Conservation (phyloP, 78 protist genomes). For the Chrysochromulina parva region DNA sequence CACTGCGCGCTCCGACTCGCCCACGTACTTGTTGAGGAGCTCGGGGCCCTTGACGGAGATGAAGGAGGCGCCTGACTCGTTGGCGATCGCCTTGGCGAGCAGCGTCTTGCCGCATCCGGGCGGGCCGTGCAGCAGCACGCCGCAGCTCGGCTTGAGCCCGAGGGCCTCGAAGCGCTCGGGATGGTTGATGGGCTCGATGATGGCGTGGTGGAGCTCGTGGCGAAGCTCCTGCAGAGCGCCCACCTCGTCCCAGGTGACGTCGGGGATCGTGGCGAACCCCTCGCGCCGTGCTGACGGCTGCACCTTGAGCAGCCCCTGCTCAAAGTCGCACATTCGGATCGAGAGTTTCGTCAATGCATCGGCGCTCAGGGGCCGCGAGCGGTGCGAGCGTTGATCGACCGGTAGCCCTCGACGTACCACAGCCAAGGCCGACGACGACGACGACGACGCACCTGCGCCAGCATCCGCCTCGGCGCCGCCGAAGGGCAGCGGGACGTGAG, state of each 20-base stretch:
- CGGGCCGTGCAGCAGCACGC: constrained; percentile 93
- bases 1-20: constrained; percentile 98
- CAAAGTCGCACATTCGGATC: constrained; percentile 83
- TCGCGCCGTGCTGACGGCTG: constrained; percentile 93
- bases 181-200: not conserved
- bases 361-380: not conserved
- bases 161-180: constrained; percentile 21
- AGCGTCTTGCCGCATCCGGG: constrained; percentile 99
- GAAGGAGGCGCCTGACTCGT: constrained; percentile 81
- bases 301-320: constrained; percentile 78
- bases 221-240: constrained; percentile 84
- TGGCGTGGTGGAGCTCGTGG: constrained; percentile 57
- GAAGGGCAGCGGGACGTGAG: too few relatives aligned
- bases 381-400: too few relatives aligned
- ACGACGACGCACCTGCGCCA: not conserved
- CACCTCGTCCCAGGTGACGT: constrained; percentile 95
- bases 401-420: not conserved
- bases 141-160: constrained; percentile 38
- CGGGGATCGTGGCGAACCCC: constrained; percentile 92
- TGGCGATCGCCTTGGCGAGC: constrained; percentile 86
- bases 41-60: constrained; percentile 98
- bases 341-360: constrained; percentile 35
- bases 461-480: not conserved
- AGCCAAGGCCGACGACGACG: not conserved
- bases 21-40: constrained; percentile 97